Base-by-base conservation (phyloP, 805 yeast species). In the Tetrapisispora iriomotensis region DNA sequence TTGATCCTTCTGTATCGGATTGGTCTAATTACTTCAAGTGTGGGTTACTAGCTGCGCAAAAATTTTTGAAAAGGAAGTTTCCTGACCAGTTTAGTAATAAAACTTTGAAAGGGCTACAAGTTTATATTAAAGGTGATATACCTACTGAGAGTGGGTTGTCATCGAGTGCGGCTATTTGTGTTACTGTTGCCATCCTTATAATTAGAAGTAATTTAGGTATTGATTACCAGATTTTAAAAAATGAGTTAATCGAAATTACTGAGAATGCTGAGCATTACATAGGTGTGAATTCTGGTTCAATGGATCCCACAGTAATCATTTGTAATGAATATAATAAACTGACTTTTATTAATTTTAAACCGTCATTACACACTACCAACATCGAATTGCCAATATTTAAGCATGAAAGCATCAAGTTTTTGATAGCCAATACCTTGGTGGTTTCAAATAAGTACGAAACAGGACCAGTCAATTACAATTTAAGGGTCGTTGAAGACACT, bases 221-320 rank as follows among this genome's bases (percentile, higher is more conserved):
- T 2, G 41, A 41, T 29, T 54, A 46, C 37, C 42, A 50, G 8
- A 58, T 78, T 28, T 45, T 72, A 39, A 76, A 77, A 50, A 54
- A 67, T 13, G 77, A 69, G 41, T 64, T 80, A 43, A 75, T 80
- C 15, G 58, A 62, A 39, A 74, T 79, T 37, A 77, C 86, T 6
- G 77, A 75, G 30, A 74, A 72, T 5, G 74, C 79, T 29, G 87
- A 80, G 53, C 83, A 79, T 58, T 74, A 74, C 39, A 75, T 80
- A 27, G 87, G 87, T 26, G 82, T 80, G 38, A 79, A 77, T 54
- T 75, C 79, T 26, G 88, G 87, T n/a, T 86, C 87, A 29, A 74
- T 80, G 82, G 87, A 80, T 54, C 87, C 80, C 60, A 71, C 80
- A 36, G 87, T 86, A 3, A 74, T 82, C 0, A 68, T 81, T 19